phyloP scores from a whole-genome alignment of 768 basidiomycete species.

The Podaxis mareebaensis region DNA sequence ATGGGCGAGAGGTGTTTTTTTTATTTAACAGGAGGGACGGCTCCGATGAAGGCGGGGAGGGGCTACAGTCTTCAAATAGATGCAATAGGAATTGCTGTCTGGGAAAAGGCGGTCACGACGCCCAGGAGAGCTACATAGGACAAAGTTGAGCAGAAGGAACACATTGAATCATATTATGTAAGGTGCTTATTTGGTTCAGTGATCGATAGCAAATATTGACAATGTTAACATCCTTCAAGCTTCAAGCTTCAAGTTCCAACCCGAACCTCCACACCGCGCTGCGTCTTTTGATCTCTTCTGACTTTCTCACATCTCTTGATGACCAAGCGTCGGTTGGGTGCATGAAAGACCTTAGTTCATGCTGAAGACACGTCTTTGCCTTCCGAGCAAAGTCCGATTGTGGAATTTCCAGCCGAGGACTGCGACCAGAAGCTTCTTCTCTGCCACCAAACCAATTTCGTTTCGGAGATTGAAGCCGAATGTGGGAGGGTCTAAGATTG shows the following conservation, averaged over 20 bases:
- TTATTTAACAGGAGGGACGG: too few relatives aligned
- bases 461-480: not conserved
- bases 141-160: too few relatives aligned
- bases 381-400: too few relatives aligned
- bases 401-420: not conserved
- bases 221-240: not conserved
- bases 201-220: not conserved
- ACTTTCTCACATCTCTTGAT: not conserved
- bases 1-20: too few relatives aligned
- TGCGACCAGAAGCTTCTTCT: not conserved
- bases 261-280: too few relatives aligned
- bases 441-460: slow-evolving; percentile 1
- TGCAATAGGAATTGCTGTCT: too few relatives aligned
- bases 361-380: not conserved
- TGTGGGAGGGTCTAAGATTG: not conserved
- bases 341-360: not conserved
- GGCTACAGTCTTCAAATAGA: too few relatives aligned
- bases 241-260: not conserved
- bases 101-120: too few relatives aligned
- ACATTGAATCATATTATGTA: not conserved
- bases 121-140: too few relatives aligned
- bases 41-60: too few relatives aligned
- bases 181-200: not conserved
- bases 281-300: not conserved
- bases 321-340: not conserved